Evolutionary conservation across 2,329 filamentous ascomycete genomes (phyloP).

Genomic region (Calonectria fujianensis): DNA sequence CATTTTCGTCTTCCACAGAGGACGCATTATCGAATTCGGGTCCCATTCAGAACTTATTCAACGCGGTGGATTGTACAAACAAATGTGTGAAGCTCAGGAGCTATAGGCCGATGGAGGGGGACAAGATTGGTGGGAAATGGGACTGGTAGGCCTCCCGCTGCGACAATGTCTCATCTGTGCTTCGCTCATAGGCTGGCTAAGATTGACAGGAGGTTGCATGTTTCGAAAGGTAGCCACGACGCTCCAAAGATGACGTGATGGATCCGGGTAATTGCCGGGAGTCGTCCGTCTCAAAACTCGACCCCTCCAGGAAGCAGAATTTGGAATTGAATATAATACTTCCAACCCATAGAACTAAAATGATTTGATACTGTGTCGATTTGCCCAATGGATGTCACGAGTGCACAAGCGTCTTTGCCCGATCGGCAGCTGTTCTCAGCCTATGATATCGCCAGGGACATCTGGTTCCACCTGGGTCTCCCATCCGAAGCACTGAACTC

Average conservation of each 20-base stretch:
- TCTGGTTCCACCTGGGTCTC: constrained; percentile 46
- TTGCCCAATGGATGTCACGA: background rate
- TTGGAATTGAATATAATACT: background rate
- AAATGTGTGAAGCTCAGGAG: constrained; percentile 36
- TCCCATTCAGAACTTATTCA: constrained; percentile 31
- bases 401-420: background rate
- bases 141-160: background rate
- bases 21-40: constrained; percentile 33
- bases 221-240: constrained; percentile 3
- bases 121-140: background rate
- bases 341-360: background rate
- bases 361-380: background rate
- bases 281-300: background rate
- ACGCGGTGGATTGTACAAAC: background rate
- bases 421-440: background rate
- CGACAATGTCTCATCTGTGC: background rate
- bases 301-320: background rate
- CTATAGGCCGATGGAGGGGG: background rate
- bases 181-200: background rate
- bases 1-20: constrained; percentile 30
- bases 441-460: constrained; percentile 37
- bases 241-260: background rate
- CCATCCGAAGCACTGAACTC: constrained; percentile 36
- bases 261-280: background rate
- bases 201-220: background rate